Conservation (phyloP, 768 basidiomycete species). For the Trametes meyenii region DNA sequence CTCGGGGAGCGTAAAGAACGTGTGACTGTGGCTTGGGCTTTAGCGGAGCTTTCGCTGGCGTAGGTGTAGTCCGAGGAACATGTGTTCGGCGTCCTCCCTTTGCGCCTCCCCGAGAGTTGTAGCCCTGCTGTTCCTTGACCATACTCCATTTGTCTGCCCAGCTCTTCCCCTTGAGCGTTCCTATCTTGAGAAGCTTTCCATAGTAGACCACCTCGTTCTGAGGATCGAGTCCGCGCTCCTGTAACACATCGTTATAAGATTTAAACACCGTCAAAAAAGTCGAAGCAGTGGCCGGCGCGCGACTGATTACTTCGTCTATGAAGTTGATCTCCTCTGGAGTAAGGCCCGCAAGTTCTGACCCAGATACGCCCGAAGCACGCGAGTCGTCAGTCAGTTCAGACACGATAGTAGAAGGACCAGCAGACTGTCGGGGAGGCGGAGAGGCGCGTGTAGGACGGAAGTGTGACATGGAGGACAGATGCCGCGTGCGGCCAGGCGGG, state of each 20-base stretch:
- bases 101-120: slow-evolving; percentile 29
- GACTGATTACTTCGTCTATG: slow-evolving; percentile 72
- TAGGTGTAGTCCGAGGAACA: slow-evolving; percentile 24
- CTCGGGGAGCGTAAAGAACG: slow-evolving; percentile 17
- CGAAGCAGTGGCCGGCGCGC: slow-evolving; percentile 67
- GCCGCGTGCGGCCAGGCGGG: slow-evolving; percentile 1
- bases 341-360: slow-evolving; percentile 37
- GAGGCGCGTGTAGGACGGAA: slow-evolving; percentile 40
- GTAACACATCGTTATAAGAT: slow-evolving; percentile 79
- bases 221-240: slow-evolving; percentile 74
- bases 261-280: slow-evolving; percentile 84
- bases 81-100: slow-evolving; percentile 21
- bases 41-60: slow-evolving; percentile 27
- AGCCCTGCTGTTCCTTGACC: slow-evolving; percentile 61
- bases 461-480: slow-evolving; percentile 31
- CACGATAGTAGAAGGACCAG: slow-evolving; percentile 11
- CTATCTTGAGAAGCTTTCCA: slow-evolving; percentile 79
- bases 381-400: slow-evolving; percentile 25
- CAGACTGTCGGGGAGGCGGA: slow-evolving; percentile 30
- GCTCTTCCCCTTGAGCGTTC: slow-evolving; percentile 74
- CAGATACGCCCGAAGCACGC: slow-evolving; percentile 29
- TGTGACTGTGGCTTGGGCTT: slow-evolving; percentile 21
- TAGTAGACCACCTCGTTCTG: slow-evolving; percentile 81
- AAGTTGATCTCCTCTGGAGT: slow-evolving; percentile 60
- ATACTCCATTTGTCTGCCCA: slow-evolving; percentile 84